Percentiles rank a stretch among this genome's conserved stretches.
These are phyloP conservation scores for Heterobasidion parviporum DNA, from an alignment of 1,284 basidiomycete species.

Conservation along the genomic window DNA sequence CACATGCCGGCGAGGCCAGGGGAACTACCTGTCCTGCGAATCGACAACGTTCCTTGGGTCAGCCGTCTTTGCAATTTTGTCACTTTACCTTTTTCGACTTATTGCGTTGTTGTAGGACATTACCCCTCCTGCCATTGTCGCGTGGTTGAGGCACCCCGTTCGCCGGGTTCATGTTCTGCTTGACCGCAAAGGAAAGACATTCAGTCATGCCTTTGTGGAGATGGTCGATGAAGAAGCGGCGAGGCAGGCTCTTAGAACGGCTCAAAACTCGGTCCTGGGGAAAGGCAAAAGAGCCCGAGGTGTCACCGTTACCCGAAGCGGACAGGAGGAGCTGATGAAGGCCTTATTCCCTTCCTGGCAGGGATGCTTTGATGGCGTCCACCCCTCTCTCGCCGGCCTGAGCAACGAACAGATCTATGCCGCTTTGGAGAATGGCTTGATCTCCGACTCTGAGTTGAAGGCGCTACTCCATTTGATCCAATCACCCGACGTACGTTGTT, in stretches of 20 bases:
- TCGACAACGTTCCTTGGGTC: constrained; percentile 84
- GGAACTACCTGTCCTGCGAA: constrained; percentile 58
- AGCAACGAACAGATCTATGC: constrained; percentile 45
- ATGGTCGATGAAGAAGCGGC: constrained; percentile 50
- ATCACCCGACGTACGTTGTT: constrained; percentile 52
- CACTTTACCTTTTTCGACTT: not conserved
- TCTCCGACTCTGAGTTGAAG: constrained; percentile 57
- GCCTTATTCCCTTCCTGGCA: constrained; percentile 76
- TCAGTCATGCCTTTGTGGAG: constrained; percentile 75
- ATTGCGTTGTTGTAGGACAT: constrained; percentile 33
- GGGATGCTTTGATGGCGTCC: constrained; percentile 61
- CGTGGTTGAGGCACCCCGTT: constrained; percentile 63
- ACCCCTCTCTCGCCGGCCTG: constrained; percentile 56
- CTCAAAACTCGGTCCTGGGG: constrained; percentile 60
- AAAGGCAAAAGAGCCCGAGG: constrained; percentile 67
- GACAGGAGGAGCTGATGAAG: constrained; percentile 70
- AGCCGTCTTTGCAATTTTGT: constrained; percentile 15
- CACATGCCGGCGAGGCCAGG: constrained; percentile 6
- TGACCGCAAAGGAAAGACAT: constrained; percentile 71
- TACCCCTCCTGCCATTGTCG: constrained; percentile 58
- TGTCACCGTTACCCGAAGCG: constrained; percentile 71
- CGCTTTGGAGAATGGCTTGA: constrained; percentile 51
- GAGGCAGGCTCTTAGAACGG: constrained; percentile 56
- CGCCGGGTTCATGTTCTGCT: constrained; percentile 67
- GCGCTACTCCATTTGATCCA: constrained; percentile 59